phyloP scores from a whole-genome alignment of 192 early-diverging fungal genomes.

The Coemansia sp. region DNA sequence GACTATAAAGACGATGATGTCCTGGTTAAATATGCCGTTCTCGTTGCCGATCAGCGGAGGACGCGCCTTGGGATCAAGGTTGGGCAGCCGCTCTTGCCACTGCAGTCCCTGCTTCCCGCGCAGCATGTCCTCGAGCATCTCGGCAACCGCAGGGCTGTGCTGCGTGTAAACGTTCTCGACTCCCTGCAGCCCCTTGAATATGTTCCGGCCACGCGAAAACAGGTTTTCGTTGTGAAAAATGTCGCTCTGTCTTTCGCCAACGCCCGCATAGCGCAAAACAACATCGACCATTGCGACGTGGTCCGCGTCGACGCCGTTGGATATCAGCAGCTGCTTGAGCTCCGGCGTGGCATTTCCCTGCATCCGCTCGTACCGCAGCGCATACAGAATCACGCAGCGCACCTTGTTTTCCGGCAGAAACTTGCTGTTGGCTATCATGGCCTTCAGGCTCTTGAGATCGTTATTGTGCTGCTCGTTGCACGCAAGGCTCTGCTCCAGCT shows the following conservation, averaged over 20 bases:
- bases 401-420: constrained; percentile 74
- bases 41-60: constrained; percentile 31
- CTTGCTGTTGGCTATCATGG: constrained; percentile 63
- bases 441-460: constrained; percentile 71
- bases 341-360: constrained; percentile 66
- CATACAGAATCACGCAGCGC: constrained; percentile 79
- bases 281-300: constrained; percentile 68
- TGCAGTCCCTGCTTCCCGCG: constrained; percentile 61
- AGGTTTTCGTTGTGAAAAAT: constrained; percentile 86
- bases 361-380: constrained; percentile 86
- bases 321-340: constrained; percentile 73
- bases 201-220: constrained; percentile 78
- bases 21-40: constrained; percentile 70
- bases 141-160: constrained; percentile 81
- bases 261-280: constrained; percentile 74
- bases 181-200: constrained; percentile 91
- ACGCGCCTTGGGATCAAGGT: constrained; percentile 35
- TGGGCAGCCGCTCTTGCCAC: constrained; percentile 56
- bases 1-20: constrained; percentile 93
- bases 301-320: constrained; percentile 67
- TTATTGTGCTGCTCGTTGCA: constrained; percentile 78
- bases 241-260: constrained; percentile 79
- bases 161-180: constrained; percentile 99
- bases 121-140: constrained; percentile 71
- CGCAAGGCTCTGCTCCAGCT: constrained; percentile 93